Evolutionary conservation across 345 rosid genomes (phyloP).

Genomic region (Alliaria petiolata): DNA sequence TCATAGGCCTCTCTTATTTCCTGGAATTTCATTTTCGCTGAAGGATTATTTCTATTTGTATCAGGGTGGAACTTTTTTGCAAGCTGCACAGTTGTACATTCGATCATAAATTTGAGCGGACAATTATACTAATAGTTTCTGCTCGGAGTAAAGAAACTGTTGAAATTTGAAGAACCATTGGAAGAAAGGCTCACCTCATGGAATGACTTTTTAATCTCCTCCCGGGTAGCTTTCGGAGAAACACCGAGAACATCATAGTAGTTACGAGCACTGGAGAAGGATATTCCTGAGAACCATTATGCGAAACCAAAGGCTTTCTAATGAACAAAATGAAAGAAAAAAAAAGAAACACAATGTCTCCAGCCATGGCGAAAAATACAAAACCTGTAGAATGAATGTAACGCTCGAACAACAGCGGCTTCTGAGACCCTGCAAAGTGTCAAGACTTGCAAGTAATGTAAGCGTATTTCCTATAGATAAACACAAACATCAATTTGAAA

Average conservation of each 20-base stretch:
- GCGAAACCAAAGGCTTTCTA: background rate
- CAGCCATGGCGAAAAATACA: background rate
- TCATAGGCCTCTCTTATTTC: slow-evolving; percentile 85
- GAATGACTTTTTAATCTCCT: slow-evolving; percentile 85
- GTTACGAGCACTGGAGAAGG: slow-evolving; percentile 39
- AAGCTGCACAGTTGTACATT: slow-evolving; percentile 50
- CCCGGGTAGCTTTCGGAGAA: slow-evolving; percentile 57
- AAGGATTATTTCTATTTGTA: slow-evolving; percentile 77
- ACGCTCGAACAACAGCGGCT: slow-evolving; percentile 36
- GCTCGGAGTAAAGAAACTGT: background rate
- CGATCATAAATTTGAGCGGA: background rate
- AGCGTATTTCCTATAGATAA: slow-evolving; percentile 33
- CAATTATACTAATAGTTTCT: background rate
- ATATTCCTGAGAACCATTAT: slow-evolving; percentile 37
- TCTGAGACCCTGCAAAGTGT: slow-evolving; percentile 33
- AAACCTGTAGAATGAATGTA: slow-evolving; percentile 68
- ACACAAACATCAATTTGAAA: background rate
- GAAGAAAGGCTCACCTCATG: slow-evolving; percentile 44
- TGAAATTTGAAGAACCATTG: background rate
- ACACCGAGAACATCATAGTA: slow-evolving; percentile 83
- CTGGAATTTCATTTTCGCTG: slow-evolving; percentile 85
- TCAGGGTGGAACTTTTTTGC: slow-evolving; percentile 96
- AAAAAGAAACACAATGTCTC: too few relatives aligned
- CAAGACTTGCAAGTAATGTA: slow-evolving; percentile 26
- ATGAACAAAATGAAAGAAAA: background rate